These are phyloP conservation scores for Apiospora malaysiana DNA, from an alignment of 2,329 filamentous ascomycete genomes.

Conservation along the genomic window DNA sequence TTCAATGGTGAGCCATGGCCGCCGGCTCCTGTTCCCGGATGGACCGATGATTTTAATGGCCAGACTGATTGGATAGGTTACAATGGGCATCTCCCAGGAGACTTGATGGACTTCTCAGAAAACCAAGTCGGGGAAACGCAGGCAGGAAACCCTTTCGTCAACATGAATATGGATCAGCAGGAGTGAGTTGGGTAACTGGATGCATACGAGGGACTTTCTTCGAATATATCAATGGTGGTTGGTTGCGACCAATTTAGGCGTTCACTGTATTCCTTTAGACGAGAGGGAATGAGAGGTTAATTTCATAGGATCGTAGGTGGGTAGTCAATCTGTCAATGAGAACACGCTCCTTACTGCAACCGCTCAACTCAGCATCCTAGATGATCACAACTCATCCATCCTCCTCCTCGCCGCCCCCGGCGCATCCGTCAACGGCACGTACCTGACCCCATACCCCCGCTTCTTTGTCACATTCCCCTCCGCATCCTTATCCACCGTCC, in stretches of 20 bases:
- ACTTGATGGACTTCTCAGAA: background rate
- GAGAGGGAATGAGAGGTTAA: no score
- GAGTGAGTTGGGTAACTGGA: no score
- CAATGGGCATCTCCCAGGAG: background rate
- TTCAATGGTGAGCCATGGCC: background rate
- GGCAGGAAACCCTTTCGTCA: no score
- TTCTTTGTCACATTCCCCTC: constrained; percentile 65
- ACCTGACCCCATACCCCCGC: constrained; percentile 73
- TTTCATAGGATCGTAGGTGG: no score
- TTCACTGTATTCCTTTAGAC: no score
- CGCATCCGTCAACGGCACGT: constrained; percentile 79
- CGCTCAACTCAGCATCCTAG: no score
- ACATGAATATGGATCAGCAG: background rate
- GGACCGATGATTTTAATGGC: background rate
- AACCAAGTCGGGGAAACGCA: background rate
- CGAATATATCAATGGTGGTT: no score
- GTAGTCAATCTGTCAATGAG: no score
- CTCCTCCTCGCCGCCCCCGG: constrained; percentile 43
- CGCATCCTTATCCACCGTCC: constrained; percentile 74
- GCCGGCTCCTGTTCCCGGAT: background rate
- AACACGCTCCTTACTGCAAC: no score
- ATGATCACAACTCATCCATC: background rate
- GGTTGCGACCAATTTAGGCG: background rate
- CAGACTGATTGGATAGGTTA: background rate
- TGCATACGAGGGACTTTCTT: no score